Percentiles rank a stretch among this genome's conserved stretches.
These are phyloP conservation scores for Globisporangium solare DNA, from an alignment of 352 stramenopile genomes.

Conservation along the genomic window DNA sequence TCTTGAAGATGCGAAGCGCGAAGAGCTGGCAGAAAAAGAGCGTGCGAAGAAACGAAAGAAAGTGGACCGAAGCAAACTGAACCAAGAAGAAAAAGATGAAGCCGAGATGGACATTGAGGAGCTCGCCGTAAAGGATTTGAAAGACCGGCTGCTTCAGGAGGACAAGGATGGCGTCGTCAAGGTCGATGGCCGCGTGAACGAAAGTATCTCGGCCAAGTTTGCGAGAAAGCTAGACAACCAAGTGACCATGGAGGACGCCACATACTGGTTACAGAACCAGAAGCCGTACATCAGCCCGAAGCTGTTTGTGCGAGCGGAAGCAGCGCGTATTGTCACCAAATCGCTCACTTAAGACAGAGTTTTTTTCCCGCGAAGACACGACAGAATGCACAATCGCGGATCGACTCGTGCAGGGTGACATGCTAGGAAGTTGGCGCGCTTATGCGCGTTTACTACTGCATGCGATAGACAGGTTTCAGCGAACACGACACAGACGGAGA, in stretches of 20 bases:
- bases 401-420: not conserved
- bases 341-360: slow-evolving; percentile 37
- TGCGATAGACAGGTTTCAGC: not conserved
- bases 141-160: slow-evolving; percentile 71
- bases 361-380: too few relatives aligned
- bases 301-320: slow-evolving; percentile 79
- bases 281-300: slow-evolving; percentile 81
- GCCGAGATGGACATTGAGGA: slow-evolving; percentile 85
- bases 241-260: slow-evolving; percentile 79
- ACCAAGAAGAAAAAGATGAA: slow-evolving; percentile 80
- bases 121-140: slow-evolving; percentile 76
- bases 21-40: slow-evolving; percentile 74
- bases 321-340: slow-evolving; percentile 80
- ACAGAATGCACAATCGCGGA: not conserved
- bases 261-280: slow-evolving; percentile 78
- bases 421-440: not conserved
- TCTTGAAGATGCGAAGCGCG: slow-evolving; percentile 74
- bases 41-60: slow-evolving; percentile 86
- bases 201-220: slow-evolving; percentile 63
- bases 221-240: slow-evolving; percentile 54
- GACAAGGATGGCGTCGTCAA: slow-evolving; percentile 67
- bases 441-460: not conserved
- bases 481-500: not conserved
- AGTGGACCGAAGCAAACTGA: slow-evolving; percentile 69
- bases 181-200: slow-evolving; percentile 79